Conservation (phyloP, 1,284 basidiomycete species). For the Apiotrichum laibachii region DNA sequence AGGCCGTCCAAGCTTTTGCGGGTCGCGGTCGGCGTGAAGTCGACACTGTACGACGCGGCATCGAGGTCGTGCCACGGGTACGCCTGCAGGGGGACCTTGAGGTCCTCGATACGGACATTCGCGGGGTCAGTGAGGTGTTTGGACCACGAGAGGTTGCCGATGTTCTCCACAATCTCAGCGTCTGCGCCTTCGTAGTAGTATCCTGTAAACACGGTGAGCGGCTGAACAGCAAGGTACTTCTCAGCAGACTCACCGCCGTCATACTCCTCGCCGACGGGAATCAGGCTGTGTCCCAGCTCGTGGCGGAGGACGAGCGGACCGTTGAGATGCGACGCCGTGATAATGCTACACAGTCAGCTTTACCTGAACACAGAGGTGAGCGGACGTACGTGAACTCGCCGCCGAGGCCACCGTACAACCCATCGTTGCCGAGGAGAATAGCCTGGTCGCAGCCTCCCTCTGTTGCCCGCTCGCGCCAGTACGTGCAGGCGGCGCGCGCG, state of each 20-base stretch:
- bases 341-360: constrained; percentile 57
- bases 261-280: constrained; percentile 76
- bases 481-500: constrained; percentile 66
- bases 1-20: neutral
- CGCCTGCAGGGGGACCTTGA: constrained; percentile 69
- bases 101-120: constrained; percentile 60
- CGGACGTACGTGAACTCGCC: constrained; percentile 72
- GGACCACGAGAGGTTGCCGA: constrained; percentile 60
- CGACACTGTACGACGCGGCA: constrained; percentile 58
- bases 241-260: constrained; percentile 59
- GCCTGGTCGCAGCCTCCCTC: constrained; percentile 68
- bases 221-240: no score
- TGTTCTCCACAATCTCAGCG: constrained; percentile 48
- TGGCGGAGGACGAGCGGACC: constrained; percentile 75
- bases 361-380: no score
- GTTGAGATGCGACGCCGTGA: constrained; percentile 73
- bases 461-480: constrained; percentile 21
- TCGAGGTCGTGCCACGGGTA: constrained; percentile 64
- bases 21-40: constrained; percentile 2
- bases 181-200: constrained; percentile 72
- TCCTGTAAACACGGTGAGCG: constrained; percentile 36
- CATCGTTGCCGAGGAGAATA: constrained; percentile 74
- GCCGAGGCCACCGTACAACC: constrained; percentile 75
- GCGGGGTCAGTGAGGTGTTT: constrained; percentile 63
- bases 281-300: constrained; percentile 63